These are phyloP conservation scores for Linum trigynum DNA, from an alignment of 345 rosid species.

Conservation along the genomic window DNA sequence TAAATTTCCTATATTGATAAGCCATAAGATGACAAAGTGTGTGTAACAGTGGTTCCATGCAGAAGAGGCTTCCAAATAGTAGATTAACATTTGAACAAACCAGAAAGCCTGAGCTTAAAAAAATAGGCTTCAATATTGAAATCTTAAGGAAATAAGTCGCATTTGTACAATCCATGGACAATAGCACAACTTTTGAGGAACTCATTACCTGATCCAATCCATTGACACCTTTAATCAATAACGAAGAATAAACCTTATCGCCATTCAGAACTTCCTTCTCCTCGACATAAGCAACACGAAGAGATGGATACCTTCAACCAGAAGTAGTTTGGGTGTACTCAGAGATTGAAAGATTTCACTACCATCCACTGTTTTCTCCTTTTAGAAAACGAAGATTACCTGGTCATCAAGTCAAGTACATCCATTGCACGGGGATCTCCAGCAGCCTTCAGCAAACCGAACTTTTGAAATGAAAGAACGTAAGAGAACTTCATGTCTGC, in stretches of 20 bases:
- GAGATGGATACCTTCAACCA: constrained; percentile 63
- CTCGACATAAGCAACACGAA: constrained; percentile 91
- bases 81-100: too few species aligned
- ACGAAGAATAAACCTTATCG: constrained; percentile 63
- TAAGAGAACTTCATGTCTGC: constrained; percentile 84
- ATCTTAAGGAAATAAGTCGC: too few species aligned
- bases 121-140: too few species aligned
- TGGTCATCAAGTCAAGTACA: constrained; percentile 70
- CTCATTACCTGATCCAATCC: constrained; percentile 62
- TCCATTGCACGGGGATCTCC: constrained; percentile 89
- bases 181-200: constrained; percentile 2
- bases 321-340: constrained; percentile 16
- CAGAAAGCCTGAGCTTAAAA: too few species aligned
- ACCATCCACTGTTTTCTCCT: constrained; percentile 3
- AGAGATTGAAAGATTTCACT: constrained; percentile 1
- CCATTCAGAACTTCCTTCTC: constrained; percentile 67
- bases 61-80: too few species aligned
- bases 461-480: constrained; percentile 79
- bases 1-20: constrained; percentile 51
- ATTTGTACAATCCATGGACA: background rate
- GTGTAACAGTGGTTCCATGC: too few species aligned
- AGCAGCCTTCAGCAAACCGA: constrained; percentile 63
- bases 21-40: background rate
- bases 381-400: constrained; percentile 30
- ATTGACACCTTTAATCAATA: constrained; percentile 76